Evolutionary conservation across 257 asterid species (phyloP).

Genomic region (Plantago ovata): DNA sequence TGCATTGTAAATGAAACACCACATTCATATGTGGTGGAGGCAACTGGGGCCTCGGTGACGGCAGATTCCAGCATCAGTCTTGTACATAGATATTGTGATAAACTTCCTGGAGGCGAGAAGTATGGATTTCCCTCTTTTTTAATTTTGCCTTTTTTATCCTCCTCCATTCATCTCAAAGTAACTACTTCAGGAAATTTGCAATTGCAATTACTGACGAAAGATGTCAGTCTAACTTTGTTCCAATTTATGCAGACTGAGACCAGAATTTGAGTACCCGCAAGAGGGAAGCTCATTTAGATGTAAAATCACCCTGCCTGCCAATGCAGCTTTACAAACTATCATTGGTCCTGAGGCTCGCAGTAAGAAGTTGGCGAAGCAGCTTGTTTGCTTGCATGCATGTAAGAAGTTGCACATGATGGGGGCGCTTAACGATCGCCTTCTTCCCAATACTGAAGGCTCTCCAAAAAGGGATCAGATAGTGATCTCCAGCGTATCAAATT

Average conservation of each 20-base stretch:
- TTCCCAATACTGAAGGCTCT: constrained; percentile 40
- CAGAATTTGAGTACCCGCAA: constrained; percentile 43
- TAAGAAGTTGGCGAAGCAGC: constrained; percentile 52
- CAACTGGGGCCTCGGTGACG: constrained; percentile 71
- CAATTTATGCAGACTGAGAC: constrained; percentile 50
- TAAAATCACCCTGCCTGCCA: constrained; percentile 65
- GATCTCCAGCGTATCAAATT: constrained; percentile 27
- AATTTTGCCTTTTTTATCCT: background rate
- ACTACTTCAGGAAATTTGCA: constrained; percentile 2
- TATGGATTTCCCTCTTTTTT: constrained; percentile 14
- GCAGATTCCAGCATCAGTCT: constrained; percentile 65
- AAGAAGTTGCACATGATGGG: constrained; percentile 70
- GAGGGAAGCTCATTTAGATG: constrained; percentile 53
- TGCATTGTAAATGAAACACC: constrained; percentile 29
- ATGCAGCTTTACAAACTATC: constrained; percentile 61
- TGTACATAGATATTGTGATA: constrained; percentile 60
- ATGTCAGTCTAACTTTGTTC: background rate
- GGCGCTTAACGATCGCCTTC: constrained; percentile 58
- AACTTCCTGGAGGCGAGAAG: constrained; percentile 65
- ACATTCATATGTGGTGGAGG: constrained; percentile 46
- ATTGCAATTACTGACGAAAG: background rate
- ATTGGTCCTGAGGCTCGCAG: constrained; percentile 54
- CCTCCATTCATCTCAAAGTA: too few relatives aligned
- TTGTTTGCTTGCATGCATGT: constrained; percentile 87
- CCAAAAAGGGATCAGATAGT: constrained; percentile 30